Evolutionary conservation across 345 rosid species (phyloP), one percentile per base, ranked within the genome.

Genomic region (Melaleuca quinquenervia): DNA sequence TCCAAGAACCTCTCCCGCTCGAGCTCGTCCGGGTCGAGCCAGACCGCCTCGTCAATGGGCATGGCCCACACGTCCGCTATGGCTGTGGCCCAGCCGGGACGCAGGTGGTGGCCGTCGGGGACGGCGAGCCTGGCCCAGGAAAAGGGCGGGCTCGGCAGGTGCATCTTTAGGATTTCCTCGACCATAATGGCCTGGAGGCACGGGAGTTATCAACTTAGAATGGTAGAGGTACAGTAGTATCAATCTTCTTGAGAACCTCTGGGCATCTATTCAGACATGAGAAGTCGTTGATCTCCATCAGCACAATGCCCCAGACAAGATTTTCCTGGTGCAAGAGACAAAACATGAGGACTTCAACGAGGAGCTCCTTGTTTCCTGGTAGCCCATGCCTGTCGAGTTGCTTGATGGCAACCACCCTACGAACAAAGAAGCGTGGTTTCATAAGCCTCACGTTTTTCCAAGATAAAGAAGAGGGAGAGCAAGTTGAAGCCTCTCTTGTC

Each of bases 21-120:
- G 87, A 93, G 94, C 52, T 87, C 86, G 27, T 90, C 88, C 4
- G 95, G 92, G 60, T 91, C 89, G 0, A 86, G 22, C 98, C 98
- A 94, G 70, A 92, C 82, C 52, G 83, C 78, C 54, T 86, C 80
- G 64, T 94, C 95, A 49, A 94, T 98, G 18, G 98, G 91, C 18
- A 94, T 96, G 7, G 95, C 89, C 98, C 98, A 95, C 99, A 95
- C 94, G 91, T 93, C 94, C 29, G 94, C 98, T 97, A 94, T 96
- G 45, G 98, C 98, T 0, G 96, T 91, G 29, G 98, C 82, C 98
- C 96, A 0, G 95, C 95, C 3, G 98, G 97, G 83, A 96, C 83
- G 29, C 92, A 87, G 51, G 87, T 87, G 5, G 20, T 90, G 91
- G 74, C 92, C 90, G 90, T 96, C 98, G 41, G 94, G 96, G 85